Base-by-base conservation (phyloP, 2,329 filamentous ascomycete genomes). In the Xylariomycetidae sp. region DNA sequence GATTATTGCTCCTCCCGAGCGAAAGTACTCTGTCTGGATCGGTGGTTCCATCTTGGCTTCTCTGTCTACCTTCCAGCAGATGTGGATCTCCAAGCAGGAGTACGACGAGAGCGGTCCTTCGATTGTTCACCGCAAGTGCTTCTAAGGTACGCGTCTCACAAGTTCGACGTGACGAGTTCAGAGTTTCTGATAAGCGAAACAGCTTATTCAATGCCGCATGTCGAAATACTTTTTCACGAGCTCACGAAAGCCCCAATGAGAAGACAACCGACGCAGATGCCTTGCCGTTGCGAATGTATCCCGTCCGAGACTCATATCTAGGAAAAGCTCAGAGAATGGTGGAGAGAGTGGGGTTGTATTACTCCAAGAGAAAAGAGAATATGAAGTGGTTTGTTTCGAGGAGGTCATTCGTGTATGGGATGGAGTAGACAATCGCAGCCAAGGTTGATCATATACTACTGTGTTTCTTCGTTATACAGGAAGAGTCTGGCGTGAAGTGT, bases 31-130 rank as follows among this genome's bases (percentile, higher is more conserved):
- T 49, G 92, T 98, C 80, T 98, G 92, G 92, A 98, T 98, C 69
- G 92, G 92, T 92, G 92, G 92, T 82, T 98, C 92, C 70, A 98
- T 98, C 75, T 76, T 98, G 63, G 92, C 92, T 58, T 98, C 92
- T 50, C 86, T 98, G 61, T 98, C 92, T 57, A 98, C 92, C 72
- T 98, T 98, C 90, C 92, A 98, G 81, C 92, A 98, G 78, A 98
- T 98, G 92, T 98, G 92, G 92, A 97, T 98, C 83, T 98, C 92
- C 61, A 98, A 98, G 88, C 92, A 98, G 78, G 90, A 97, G 80
- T 97, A 97, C 83, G 92, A 98, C 78, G 92, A 97, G 88, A 92
- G 85, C 70, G 90, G 90, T 74, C 92, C 90, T 60, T 96, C 89
- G 63, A 97, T 97, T 65, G 90, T 97, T 62, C 90, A 97, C 85